Base-by-base conservation (phyloP, 805 yeast genomes). In the Zygoascus biomembranicola region DNA sequence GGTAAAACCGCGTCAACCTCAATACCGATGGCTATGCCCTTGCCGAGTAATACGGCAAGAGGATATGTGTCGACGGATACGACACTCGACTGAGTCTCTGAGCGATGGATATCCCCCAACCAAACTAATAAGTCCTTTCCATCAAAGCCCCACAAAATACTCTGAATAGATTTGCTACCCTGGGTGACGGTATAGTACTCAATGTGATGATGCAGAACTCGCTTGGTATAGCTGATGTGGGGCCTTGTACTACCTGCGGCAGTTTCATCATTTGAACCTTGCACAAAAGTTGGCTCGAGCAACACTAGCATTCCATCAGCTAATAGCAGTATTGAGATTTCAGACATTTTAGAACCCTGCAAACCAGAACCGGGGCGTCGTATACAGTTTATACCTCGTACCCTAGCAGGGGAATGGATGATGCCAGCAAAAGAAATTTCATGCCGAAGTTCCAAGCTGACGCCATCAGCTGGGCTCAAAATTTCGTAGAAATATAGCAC, bases 11-110 rank as follows among this genome's bases (percentile, higher is more conserved):
- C 59, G 52, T 77, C 80, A 9, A 77, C 64, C 52, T 78, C 82
- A n/a, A 77, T 63, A 5, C 82, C 79, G 51, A 76, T 68, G 8
- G 78, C 65, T 49, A 77, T 66, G 35, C 80, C 81, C 53, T 78
- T 76, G 37, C 69, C 71, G n/a, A 69, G 57, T 37, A 77, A 66
- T 35, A 76, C 66, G 4, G 78, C 73, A 20, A 79, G 63, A 0
- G 84, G 84, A 60, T 78, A 79, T n/a, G 76, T 69, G 32, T 74
- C 77, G n/a, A 73, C 62, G 53, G 54, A 71, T 2, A 68, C 61
- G 8, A 55, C 45, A 37, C 63, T 57, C 19, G 50, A 46, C n/a
- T 48, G 39, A 8, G 55, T 19, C 3, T 48, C 32, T 10, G 44
- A 20, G 13, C 26, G 20, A 32, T 47, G 50, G 23, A 49, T 14